A percentile compares a stretch with the other conserved stretches of the same genome.
These are phyloP conservation scores for Kodamaea jinghongensis DNA, from an alignment of 805 yeast species.

Conservation along the genomic window DNA sequence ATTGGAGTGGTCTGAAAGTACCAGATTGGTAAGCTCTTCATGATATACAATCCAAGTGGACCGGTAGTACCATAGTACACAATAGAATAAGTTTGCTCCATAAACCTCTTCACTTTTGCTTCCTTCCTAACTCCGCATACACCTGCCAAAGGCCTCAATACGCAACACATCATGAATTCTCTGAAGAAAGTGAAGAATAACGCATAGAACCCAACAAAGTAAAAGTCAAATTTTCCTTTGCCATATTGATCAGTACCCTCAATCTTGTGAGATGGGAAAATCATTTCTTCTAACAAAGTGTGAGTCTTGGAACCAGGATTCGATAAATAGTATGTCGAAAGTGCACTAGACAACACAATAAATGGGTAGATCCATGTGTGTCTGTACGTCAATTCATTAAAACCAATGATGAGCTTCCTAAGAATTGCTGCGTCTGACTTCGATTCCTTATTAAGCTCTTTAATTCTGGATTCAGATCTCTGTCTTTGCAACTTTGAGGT, in stretches of 20 bases:
- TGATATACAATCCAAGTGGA: constrained; percentile 85
- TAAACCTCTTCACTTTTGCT: constrained; percentile 70
- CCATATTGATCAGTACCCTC: constrained; percentile 71
- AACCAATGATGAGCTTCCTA: constrained; percentile 54
- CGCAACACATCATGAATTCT: constrained; percentile 83
- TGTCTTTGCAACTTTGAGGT: constrained; percentile 42
- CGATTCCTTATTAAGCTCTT: constrained; percentile 25
- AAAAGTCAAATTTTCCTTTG: constrained; percentile 81
- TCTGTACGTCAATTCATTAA: constrained; percentile 55
- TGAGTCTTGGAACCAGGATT: constrained; percentile 59
- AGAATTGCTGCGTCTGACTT: constrained; percentile 50
- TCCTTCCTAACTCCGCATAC: constrained; percentile 48
- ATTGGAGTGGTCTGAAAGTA: constrained; percentile 80
- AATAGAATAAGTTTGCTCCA: constrained; percentile 89
- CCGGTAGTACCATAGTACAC: constrained; percentile 78
- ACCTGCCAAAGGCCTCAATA: constrained; percentile 70
- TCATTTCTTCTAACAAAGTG: constrained; percentile 55
- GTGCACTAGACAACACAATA: constrained; percentile 42
- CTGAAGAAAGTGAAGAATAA: constrained; percentile 85
- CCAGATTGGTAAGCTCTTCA: constrained; percentile 83
- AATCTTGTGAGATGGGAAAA: constrained; percentile 62
- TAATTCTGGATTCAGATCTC: constrained; percentile 29
- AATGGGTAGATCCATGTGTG: constrained; percentile 75
- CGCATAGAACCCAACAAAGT: constrained; percentile 76
- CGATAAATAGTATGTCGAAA: constrained; percentile 49